Conservation (phyloP, 2,329 filamentous ascomycete genomes). For the Rasamsonia emersonii region DNA sequence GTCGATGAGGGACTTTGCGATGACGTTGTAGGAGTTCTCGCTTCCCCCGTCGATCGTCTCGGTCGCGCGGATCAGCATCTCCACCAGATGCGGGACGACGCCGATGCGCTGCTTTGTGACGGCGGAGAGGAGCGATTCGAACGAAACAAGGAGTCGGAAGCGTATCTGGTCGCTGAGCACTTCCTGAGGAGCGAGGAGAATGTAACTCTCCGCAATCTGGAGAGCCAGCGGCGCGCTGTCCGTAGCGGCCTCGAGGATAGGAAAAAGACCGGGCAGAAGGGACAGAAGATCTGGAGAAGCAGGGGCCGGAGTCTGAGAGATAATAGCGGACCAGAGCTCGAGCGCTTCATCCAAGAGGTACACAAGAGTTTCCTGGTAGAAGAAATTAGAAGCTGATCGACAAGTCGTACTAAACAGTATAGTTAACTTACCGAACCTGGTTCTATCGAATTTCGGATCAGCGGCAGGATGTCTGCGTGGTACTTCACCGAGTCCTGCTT, state of each 20-base stretch:
- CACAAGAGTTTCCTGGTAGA: slow-evolving; percentile 51
- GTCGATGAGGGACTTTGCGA: slow-evolving; percentile 58
- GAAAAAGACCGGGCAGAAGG: slow-evolving; percentile 55
- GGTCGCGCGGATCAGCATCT: slow-evolving; percentile 57
- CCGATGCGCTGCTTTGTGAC: slow-evolving; percentile 31
- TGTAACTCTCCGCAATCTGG: slow-evolving; percentile 60
- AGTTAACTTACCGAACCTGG: slow-evolving; percentile 53
- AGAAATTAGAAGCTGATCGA: neutral
- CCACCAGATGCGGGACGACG: slow-evolving; percentile 43
- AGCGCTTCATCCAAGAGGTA: slow-evolving; percentile 88
- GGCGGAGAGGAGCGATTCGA: slow-evolving; percentile 32
- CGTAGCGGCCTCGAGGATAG: slow-evolving; percentile 57
- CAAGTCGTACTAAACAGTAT: neutral
- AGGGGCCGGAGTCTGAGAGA: slow-evolving; percentile 57
- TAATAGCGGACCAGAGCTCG: slow-evolving; percentile 75
- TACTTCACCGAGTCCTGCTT: slow-evolving; percentile 68
- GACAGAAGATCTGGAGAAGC: slow-evolving; percentile 52
- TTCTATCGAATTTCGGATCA: slow-evolving; percentile 72
- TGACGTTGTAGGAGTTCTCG: slow-evolving; percentile 50
- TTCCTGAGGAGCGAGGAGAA: slow-evolving; percentile 51
- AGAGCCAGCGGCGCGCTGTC: slow-evolving; percentile 56
- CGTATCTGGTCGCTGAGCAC: slow-evolving; percentile 33
- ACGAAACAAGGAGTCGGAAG: slow-evolving; percentile 27
- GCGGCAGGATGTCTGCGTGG: slow-evolving; percentile 69
- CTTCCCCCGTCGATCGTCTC: slow-evolving; percentile 51